phyloP scores from a whole-genome alignment of 768 basidiomycete species.

The Pleurotus citrinopileatus region DNA sequence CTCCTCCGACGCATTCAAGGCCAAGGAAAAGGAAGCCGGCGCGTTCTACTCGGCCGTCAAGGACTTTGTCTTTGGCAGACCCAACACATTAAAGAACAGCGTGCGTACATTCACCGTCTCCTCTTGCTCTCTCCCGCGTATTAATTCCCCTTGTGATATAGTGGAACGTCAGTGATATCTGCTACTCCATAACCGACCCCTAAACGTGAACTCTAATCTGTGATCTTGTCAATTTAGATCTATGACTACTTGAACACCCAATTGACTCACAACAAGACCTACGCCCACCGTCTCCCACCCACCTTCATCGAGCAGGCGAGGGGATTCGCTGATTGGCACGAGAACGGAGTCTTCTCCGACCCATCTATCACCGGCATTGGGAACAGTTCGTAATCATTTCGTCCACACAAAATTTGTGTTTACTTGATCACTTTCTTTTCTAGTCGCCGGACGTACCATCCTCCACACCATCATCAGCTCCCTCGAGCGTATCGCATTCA shows the following conservation, averaged over 20 bases:
- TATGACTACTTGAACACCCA: slow-evolving; percentile 78
- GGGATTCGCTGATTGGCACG: slow-evolving; percentile 76
- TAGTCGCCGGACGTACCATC: slow-evolving; percentile 82
- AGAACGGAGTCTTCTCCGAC: slow-evolving; percentile 71
- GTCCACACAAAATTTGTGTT: neutral
- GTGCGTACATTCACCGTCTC: slow-evolving; percentile 34
- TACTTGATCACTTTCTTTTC: neutral
- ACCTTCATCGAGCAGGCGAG: slow-evolving; percentile 72
- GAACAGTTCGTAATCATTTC: slow-evolving; percentile 56
- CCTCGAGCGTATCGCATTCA: slow-evolving; percentile 76
- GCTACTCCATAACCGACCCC: slow-evolving; percentile 9
- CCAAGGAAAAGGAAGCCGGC: slow-evolving; percentile 48
- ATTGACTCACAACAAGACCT: slow-evolving; percentile 79
- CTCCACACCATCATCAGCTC: slow-evolving; percentile 68
- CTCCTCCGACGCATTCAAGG: slow-evolving; percentile 63
- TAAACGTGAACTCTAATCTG: no score
- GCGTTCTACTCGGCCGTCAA: slow-evolving; percentile 65
- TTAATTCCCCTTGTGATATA: slow-evolving; percentile 26
- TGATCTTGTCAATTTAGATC: slow-evolving; percentile 43
- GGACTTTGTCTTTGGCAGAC: slow-evolving; percentile 72
- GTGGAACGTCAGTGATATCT: slow-evolving; percentile 64
- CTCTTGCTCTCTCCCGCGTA: slow-evolving; percentile 12
- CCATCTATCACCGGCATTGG: slow-evolving; percentile 62
- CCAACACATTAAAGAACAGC: slow-evolving; percentile 64
- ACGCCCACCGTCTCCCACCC: slow-evolving; percentile 78